Evolutionary conservation across 108 stramenopile species (phyloP), one percentile per base, ranked within the genome.

Genomic region (Nannochloropsis salina): DNA sequence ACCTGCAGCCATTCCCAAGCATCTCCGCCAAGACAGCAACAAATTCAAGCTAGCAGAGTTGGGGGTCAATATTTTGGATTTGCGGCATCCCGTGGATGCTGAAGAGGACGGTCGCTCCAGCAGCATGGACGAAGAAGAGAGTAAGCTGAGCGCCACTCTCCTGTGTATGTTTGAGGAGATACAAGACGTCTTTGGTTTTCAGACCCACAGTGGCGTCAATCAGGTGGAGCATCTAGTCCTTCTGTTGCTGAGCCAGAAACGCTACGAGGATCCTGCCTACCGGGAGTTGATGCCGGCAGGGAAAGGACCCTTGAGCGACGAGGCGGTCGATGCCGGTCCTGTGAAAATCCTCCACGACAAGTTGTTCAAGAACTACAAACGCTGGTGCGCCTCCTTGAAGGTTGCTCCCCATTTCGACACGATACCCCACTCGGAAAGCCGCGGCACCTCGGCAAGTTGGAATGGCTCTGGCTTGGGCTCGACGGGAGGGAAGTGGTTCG

Each of bases 161-260:
- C 61, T 74, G 61, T n/a, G n/a, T 74, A 74, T 74, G 61, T 74
- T 74, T 85, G 44, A 85, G 10, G 43, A 74, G 61, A 74, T 74
- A n/a, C 61, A 20, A 10, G 31, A 15, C 12, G 82, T 83, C 0
- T 42, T 95, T 89, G 95, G 95, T 44, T 95, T 95, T 82, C 95
- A 95, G 86, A 94, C 96, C 45, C 85, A 95, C 5, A 96, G 95
- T 6, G 97, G 97, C 0, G 84, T 96, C 11, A 98, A 97, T 86
- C 97, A 98, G 91, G 96, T 96, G 18, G 98, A 99, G 88, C 97
- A 99, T 83, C 85, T 97, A 41, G 89, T 99, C 43, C 95, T 97
- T 41, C 89, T 99, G 40, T 88, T 98, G 79, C 93, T 93, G 83
- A 99, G 98, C 94, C 95, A 99, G 86, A 95, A 96, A 43, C 90